Evolutionary conservation across 2,329 filamentous ascomycete species (phyloP), one percentile per base, ranked within the genome.

Genomic region (Arthrobotrys megalospora): DNA sequence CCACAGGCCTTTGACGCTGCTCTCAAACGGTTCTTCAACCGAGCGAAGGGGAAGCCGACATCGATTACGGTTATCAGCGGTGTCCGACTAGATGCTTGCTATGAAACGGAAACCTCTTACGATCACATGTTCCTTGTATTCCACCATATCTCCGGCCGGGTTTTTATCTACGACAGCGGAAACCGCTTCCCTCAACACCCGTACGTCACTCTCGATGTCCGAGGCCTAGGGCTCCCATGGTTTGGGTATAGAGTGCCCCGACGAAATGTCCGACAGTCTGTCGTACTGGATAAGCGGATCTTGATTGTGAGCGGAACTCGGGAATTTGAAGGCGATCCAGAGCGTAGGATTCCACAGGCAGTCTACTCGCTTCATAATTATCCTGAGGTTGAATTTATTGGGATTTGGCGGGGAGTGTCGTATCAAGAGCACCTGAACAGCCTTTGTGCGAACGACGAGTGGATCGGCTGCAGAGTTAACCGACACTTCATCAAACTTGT

Each of bases 61-160:
- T 78, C 75, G 19, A 62, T 78, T 34, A 78, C 75, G 2, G 75
- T 72, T 19, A 78, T 78, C 60, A 71, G 60, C 7, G 75, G 75
- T 5, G 75, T 78, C 21, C 75, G 75, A 16, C 43, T 78, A 12
- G 75, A 78, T 48, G 75, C 75, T n/a, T 78, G 75, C 45, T 78
- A 72, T 12, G 75, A 78, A 50, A 78, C 75, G 24, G 75, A 78
- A 64, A 78, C 75, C 11, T 78, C 75, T 16, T 78, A 78, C 45
- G 75, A 78, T 58, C 75, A 78, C 38, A 78, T 78, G 75, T 78
- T 78, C 43, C 67, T 78, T 10, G 75, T 78, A 12, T 78, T 78
- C 67, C 75, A 78, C 45, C 75, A 78, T 50, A 52, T 62, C n/a
- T 72, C 62, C 10, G 75, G 75, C 16, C 53, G 47, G 24, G 75